Evolutionary conservation across 805 yeast genomes (phyloP).

Genomic region (Lipomyces lipofer): DNA sequence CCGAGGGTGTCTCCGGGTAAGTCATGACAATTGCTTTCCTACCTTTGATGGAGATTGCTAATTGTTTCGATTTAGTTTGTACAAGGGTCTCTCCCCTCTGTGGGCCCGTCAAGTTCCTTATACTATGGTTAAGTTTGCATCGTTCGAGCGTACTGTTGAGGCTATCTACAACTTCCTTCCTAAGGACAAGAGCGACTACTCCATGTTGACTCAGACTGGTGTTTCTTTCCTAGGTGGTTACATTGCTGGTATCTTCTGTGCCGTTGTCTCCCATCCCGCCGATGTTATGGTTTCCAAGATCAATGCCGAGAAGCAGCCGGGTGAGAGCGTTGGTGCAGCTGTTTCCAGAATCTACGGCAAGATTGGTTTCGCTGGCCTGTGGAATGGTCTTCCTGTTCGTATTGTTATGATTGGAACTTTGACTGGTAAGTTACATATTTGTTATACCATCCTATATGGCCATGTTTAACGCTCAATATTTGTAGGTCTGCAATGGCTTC

Average conservation of each 20-base stretch:
- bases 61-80: slow-evolving; percentile 55
- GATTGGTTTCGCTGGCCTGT: slow-evolving; percentile 87
- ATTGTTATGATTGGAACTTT: slow-evolving; percentile 96
- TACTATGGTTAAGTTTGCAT: slow-evolving; percentile 95
- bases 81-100: slow-evolving; percentile 86
- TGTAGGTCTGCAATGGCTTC: slow-evolving; percentile 82
- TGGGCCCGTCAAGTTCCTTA: slow-evolving; percentile 99
- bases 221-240: slow-evolving; percentile 95
- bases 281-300: slow-evolving; percentile 97
- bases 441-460: too few relatives aligned
- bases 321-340: slow-evolving; percentile 68
- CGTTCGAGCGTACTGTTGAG: slow-evolving; percentile 89
- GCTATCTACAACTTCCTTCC: slow-evolving; percentile 73
- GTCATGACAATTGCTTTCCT: too few relatives aligned
- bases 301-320: slow-evolving; percentile 65
- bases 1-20: slow-evolving; percentile 61
- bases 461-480: too few relatives aligned
- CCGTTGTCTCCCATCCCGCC: slow-evolving; percentile 96
- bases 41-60: too few relatives aligned
- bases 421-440: slow-evolving; percentile 50
- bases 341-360: slow-evolving; percentile 70
- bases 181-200: slow-evolving; percentile 67
- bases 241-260: slow-evolving; percentile 96
- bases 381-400: slow-evolving; percentile 95
- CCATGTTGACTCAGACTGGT: slow-evolving; percentile 80